A percentile compares a stretch with the other conserved stretches of the same genome.
Evolutionary conservation across 192 early-diverging fungal genomes (phyloP).

Genomic region (Gaertneriomyces semiglobifer): DNA sequence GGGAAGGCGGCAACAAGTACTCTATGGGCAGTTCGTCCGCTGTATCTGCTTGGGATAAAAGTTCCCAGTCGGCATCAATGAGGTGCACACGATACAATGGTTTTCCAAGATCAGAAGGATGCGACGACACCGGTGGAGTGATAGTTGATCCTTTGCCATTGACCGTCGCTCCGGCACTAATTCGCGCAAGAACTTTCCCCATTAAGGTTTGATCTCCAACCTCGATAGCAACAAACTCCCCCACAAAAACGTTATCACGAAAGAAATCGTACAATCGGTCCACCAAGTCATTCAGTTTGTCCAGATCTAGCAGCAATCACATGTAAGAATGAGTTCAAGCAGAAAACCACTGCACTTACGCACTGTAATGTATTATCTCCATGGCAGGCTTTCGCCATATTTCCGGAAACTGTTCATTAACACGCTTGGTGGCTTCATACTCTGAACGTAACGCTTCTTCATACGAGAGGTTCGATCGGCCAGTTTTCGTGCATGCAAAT

Average conservation of each 20-base stretch:
- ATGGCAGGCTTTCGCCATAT: conserved; percentile 61
- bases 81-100: conserved; percentile 35
- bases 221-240: conserved; percentile 49
- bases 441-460: conserved; percentile 78
- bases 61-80: conserved; percentile 50
- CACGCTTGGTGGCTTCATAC: conserved; percentile 54
- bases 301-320: conserved; percentile 40
- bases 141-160: background rate
- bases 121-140: too few relatives aligned
- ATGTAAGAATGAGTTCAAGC: conserved; percentile 9
- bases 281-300: conserved; percentile 56
- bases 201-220: conserved; percentile 13
- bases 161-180: background rate
- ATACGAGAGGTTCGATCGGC: conserved; percentile 72
- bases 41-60: conserved; percentile 28
- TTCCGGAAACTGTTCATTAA: conserved; percentile 65
- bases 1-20: conserved; percentile 23
- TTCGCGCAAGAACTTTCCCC: conserved; percentile 15
- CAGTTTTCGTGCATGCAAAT: conserved; percentile 78
- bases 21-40: conserved; percentile 33
- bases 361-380: conserved; percentile 71
- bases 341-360: background rate
- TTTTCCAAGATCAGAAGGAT: conserved; percentile 1
- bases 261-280: conserved; percentile 62
- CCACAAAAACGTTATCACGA: conserved; percentile 49